These are phyloP conservation scores for Phytophthora palmivora DNA, from an alignment of 352 stramenopile genomes.

Conservation along the genomic window DNA sequence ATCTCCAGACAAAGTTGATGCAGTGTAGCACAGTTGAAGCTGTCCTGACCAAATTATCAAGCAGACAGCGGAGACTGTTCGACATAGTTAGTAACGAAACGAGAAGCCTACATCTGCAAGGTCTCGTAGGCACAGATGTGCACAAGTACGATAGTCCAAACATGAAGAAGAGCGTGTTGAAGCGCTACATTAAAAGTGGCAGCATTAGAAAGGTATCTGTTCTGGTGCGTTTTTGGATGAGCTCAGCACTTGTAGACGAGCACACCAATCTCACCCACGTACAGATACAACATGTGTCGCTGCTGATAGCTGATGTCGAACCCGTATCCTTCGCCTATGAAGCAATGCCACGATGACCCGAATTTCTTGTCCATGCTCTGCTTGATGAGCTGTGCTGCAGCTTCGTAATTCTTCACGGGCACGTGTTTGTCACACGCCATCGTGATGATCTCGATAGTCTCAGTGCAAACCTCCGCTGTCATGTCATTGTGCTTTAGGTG, in stretches of 20 bases:
- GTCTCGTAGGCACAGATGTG: slow-evolving; percentile 26
- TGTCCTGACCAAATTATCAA: slow-evolving; percentile 4
- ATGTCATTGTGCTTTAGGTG: slow-evolving; percentile 91
- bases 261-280: slow-evolving; percentile 94
- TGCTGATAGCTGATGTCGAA: slow-evolving; percentile 97
- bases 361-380: slow-evolving; percentile 98
- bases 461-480: slow-evolving; percentile 94
- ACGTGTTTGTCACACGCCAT: slow-evolving; percentile 97
- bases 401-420: slow-evolving; percentile 95
- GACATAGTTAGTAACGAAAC: slow-evolving; percentile 28
- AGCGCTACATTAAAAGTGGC: slow-evolving; percentile 17
- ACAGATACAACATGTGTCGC: slow-evolving; percentile 95
- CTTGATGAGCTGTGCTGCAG: slow-evolving; percentile 93
- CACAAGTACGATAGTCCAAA: slow-evolving; percentile 36
- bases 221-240: neutral
- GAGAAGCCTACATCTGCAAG: slow-evolving; percentile 15
- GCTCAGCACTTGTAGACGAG: slow-evolving; percentile 96
- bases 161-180: slow-evolving; percentile 10
- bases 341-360: slow-evolving; percentile 95
- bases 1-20: slow-evolving; percentile 16
- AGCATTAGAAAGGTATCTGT: neutral
- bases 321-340: slow-evolving; percentile 96
- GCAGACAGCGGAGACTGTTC: too few relatives aligned
- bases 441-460: slow-evolving; percentile 96
- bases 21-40: slow-evolving; percentile 16